A percentile compares a stretch with the other conserved stretches of the same genome.
Conservation (phyloP, 768 basidiomycete genomes). For the Coprinopsis cinerea region DNA sequence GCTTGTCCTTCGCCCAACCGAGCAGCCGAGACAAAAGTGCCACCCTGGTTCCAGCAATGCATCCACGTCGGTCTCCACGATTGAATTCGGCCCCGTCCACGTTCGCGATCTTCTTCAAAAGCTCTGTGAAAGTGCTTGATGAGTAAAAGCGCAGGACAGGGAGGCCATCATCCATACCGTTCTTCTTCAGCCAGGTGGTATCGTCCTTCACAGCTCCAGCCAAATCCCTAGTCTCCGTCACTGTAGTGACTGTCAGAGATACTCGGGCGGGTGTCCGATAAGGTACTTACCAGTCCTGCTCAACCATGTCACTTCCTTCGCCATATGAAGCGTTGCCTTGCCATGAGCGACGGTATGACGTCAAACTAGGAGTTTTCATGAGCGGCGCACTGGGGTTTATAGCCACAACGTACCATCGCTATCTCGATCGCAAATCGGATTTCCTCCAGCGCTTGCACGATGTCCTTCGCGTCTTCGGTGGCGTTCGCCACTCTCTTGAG, state of each 20-base stretch:
- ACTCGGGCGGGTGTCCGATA: neutral
- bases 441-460: neutral
- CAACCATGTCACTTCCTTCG: neutral
- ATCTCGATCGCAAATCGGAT: conserved; percentile 2
- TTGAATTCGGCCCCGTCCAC: neutral
- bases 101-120: neutral
- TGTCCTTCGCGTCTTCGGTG: conserved; percentile 20
- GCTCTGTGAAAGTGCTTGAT: neutral
- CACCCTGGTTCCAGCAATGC: neutral
- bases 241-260: too few relatives aligned
- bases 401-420: neutral
- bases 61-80: neutral
- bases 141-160: neutral
- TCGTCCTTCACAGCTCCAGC: neutral
- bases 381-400: neutral
- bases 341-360: neutral
- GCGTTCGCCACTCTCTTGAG: conserved; percentile 13
- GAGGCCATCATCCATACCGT: neutral
- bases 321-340: neutral
- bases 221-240: neutral
- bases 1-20: neutral
- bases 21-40: neutral
- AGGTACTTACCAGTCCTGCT: neutral
- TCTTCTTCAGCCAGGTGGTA: neutral
- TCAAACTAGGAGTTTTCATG: neutral